Conservation (phyloP, 345 rosid species). For the Erucastrum elatum region DNA sequence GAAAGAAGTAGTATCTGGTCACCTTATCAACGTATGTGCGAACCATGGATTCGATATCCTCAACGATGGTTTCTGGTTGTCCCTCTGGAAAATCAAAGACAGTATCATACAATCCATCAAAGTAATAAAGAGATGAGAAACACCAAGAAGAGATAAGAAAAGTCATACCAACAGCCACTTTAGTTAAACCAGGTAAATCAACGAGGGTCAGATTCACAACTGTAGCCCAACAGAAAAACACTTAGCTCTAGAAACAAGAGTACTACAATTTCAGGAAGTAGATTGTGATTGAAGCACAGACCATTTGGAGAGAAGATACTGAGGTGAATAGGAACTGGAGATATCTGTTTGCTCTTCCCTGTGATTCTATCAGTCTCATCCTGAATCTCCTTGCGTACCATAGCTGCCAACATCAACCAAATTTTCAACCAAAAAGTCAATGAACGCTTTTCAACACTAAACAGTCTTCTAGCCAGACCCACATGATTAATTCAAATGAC, state of each 20-base stretch:
- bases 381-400: constrained; percentile 84
- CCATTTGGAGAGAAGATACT: constrained; percentile 92
- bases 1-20: neutral
- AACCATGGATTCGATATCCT: constrained; percentile 92
- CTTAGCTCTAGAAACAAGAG: neutral
- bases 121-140: constrained; percentile 7
- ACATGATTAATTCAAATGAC: neutral
- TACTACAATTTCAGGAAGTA: neutral
- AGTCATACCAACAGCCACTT: constrained; percentile 85
- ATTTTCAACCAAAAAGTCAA: neutral
- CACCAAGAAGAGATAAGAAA: neutral
- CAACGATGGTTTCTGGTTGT: constrained; percentile 81
- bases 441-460: neutral
- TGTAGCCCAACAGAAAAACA: constrained; percentile 36
- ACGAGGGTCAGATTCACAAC: constrained; percentile 94
- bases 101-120: neutral
- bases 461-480: neutral
- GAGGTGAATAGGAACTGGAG: constrained; percentile 92
- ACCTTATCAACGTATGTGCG: constrained; percentile 93
- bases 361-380: constrained; percentile 94
- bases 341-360: constrained; percentile 83
- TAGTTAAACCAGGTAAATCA: constrained; percentile 94
- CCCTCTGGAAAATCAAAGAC: constrained; percentile 63
- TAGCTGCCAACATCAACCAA: constrained; percentile 46
- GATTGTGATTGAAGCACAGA: constrained; percentile 2